phyloP scores from a whole-genome alignment of 2,329 filamentous ascomycete species.

The Fusarium tricinctum region DNA sequence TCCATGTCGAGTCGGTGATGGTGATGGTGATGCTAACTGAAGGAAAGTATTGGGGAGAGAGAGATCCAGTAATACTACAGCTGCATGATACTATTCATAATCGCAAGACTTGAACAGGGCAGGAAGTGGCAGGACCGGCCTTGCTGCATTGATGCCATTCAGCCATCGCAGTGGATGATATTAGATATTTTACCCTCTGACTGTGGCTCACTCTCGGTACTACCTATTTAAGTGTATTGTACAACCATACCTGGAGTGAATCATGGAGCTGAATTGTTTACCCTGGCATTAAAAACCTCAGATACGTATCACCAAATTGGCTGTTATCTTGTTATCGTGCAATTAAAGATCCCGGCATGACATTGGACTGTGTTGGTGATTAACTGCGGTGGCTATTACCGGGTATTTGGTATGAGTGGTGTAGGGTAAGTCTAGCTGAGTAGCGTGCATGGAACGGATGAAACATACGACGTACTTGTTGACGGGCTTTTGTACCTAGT shows the following conservation, averaged over 20 bases:
- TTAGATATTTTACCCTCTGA: neutral
- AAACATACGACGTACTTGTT: neutral
- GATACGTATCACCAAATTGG: neutral
- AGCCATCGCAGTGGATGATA: too few species aligned
- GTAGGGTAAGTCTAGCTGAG: neutral
- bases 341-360: constrained; percentile 1
- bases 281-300: neutral
- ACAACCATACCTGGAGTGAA: neutral
- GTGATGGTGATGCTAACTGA: neutral
- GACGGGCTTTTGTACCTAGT: too few species aligned
- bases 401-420: neutral
- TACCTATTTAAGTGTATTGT: neutral
- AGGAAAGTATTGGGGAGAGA: neutral
- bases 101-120: neutral
- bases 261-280: too few species aligned
- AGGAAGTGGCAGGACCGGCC: neutral
- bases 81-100: neutral
- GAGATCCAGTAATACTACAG: neutral
- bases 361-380: constrained; percentile 2
- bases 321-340: neutral
- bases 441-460: neutral
- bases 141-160: neutral
- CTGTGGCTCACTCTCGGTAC: neutral
- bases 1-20: constrained; percentile 11
- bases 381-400: neutral